A percentile compares a stretch with the other conserved stretches of the same genome.
These are phyloP conservation scores for Ulvella scutata DNA, from an alignment of 139 green algal genomes.

Conservation along the genomic window DNA sequence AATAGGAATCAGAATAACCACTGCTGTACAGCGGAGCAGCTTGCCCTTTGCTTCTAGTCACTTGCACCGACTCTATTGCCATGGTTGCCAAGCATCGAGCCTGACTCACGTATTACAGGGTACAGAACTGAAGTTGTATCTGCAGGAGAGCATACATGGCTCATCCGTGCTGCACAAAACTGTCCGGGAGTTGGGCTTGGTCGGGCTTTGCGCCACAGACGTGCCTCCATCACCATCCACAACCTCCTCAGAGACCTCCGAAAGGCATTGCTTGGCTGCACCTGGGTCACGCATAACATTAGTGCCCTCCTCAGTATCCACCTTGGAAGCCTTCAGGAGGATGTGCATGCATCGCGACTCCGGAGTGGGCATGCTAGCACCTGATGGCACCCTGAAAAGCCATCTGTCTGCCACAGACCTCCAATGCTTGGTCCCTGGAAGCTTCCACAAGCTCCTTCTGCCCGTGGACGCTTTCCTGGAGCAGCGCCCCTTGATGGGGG, in stretches of 20 bases:
- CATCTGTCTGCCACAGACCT: neutral
- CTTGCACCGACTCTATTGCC: too few species aligned
- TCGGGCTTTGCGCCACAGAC: neutral
- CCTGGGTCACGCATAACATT: neutral
- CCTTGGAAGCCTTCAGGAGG: neutral
- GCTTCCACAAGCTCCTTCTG: neutral
- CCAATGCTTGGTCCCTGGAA: neutral
- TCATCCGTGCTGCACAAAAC: neutral
- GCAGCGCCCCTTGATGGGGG: neutral
- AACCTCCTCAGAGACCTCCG: neutral
- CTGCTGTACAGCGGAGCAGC: too few species aligned
- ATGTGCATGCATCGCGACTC: slow-evolving; percentile 1
- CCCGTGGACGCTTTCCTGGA: neutral
- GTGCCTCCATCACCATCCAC: neutral
- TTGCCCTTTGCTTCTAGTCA: too few species aligned
- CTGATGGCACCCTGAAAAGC: neutral
- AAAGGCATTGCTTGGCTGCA: neutral
- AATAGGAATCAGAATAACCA: too few species aligned
- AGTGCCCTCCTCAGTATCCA: neutral
- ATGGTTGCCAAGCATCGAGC: too few species aligned
- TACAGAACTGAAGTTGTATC: too few species aligned
- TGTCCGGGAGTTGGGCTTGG: neutral
- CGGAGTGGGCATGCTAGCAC: neutral
- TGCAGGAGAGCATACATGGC: neutral
- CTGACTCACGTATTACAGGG: too few species aligned